Evolutionary conservation across 169 alveolate species (phyloP).

Genomic region (Cryptosporidium andersoni): DNA sequence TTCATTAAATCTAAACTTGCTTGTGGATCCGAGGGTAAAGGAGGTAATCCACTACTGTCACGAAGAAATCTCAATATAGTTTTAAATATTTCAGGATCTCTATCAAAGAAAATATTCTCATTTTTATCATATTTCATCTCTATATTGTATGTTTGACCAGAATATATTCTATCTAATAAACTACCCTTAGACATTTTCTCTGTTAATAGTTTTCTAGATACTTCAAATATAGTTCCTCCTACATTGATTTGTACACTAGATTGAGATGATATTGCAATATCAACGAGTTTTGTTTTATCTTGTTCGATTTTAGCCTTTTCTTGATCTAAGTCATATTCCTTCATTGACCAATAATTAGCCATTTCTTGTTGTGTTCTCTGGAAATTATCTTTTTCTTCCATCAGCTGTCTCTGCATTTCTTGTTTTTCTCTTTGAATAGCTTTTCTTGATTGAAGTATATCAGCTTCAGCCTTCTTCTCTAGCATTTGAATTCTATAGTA

Average conservation of each 20-base stretch:
- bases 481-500: conserved; percentile 33
- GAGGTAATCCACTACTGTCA: conserved; percentile 6
- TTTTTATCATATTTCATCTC: conserved; percentile 55
- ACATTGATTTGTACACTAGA: conserved; percentile 56
- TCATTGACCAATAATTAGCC: conserved; percentile 40
- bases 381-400: conserved; percentile 45
- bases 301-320: conserved; percentile 45
- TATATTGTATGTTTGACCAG: conserved; percentile 46
- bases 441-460: conserved; percentile 13
- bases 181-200: conserved; percentile 63
- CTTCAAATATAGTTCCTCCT: conserved; percentile 55
- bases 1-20: conserved; percentile 27
- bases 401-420: conserved; percentile 20
- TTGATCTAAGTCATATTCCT: conserved; percentile 14
- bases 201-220: conserved; percentile 34
- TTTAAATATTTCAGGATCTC: conserved; percentile 68
- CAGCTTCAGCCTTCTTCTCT: conserved; percentile 13
- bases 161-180: conserved; percentile 30
- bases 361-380: conserved; percentile 54
- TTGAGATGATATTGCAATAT: conserved; percentile 3
- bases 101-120: conserved; percentile 52
- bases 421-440: conserved; percentile 21
- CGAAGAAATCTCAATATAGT: conserved; percentile 26
- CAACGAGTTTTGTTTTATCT: conserved; percentile 21
- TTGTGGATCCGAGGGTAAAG: conserved; percentile 13